phyloP scores from a whole-genome alignment of 1,284 basidiomycete genomes.

The Bjerkandera adusta region DNA sequence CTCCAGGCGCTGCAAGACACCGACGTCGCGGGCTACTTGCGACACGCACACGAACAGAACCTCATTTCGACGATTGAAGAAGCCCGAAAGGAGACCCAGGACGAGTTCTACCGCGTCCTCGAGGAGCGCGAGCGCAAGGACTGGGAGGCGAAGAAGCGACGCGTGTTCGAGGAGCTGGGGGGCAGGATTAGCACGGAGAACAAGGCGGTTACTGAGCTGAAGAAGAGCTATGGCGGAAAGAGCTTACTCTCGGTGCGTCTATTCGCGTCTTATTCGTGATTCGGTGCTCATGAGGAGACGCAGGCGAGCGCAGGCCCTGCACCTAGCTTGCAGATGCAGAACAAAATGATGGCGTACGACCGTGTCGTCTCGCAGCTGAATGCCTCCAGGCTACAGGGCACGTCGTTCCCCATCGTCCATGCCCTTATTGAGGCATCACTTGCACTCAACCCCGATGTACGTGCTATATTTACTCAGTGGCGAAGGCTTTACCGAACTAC shows the following conservation, averaged over 20 bases:
- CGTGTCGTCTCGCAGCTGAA: constrained; percentile 76
- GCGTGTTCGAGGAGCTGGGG: constrained; percentile 89
- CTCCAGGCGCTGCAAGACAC: constrained; percentile 89
- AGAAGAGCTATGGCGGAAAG: constrained; percentile 59
- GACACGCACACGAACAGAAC: constrained; percentile 91
- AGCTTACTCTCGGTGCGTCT: constrained; percentile 49
- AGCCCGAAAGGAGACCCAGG: constrained; percentile 80
- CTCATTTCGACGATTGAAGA: constrained; percentile 94
- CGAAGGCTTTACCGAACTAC: not conserved
- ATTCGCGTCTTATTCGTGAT: not conserved
- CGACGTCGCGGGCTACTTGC: constrained; percentile 85
- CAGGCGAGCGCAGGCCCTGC: constrained; percentile 53
- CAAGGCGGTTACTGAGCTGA: constrained; percentile 52
- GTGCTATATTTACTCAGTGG: constrained; percentile 28
- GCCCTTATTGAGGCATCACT: constrained; percentile 64
- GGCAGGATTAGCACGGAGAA: constrained; percentile 55
- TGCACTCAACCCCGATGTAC: constrained; percentile 54
- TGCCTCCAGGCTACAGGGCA: constrained; percentile 65
- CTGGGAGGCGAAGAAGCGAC: constrained; percentile 89
- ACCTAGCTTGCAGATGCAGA: constrained; percentile 77
- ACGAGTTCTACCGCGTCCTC: constrained; percentile 81
- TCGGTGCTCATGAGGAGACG: not conserved
- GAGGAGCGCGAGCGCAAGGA: constrained; percentile 76
- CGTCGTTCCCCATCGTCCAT: constrained; percentile 74
- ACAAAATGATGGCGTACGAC: constrained; percentile 95